These are phyloP conservation scores for Fomitopsis schrenkii DNA, from an alignment of 1,284 basidiomycete genomes.

Conservation along the genomic window DNA sequence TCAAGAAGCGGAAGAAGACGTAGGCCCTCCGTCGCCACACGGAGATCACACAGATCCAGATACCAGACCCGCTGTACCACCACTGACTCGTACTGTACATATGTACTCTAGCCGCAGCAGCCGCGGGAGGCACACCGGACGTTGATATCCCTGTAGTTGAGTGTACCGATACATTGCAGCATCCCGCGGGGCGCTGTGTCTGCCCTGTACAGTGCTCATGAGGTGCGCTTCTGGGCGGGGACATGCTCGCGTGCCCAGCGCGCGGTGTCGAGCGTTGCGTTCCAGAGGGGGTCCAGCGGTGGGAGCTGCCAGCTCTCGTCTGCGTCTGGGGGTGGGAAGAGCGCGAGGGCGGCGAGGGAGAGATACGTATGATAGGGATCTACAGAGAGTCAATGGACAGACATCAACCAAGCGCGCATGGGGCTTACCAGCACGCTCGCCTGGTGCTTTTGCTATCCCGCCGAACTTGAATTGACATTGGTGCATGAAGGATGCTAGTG, in stretches of 20 bases:
- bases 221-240: slow-evolving; percentile 9
- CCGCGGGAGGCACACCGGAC: background rate
- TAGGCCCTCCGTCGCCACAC: background rate
- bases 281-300: slow-evolving; percentile 63
- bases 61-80: background rate
- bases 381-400: slow-evolving; percentile 17
- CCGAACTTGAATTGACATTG: slow-evolving; percentile 82
- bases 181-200: background rate
- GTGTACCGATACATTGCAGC: background rate
- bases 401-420: background rate
- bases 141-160: background rate
- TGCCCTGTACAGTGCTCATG: no score
- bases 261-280: slow-evolving; percentile 60
- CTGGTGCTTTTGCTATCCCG: slow-evolving; percentile 79
- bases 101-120: background rate
- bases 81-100: background rate
- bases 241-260: slow-evolving; percentile 60
- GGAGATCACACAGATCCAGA: background rate
- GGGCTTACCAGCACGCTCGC: slow-evolving; percentile 66
- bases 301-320: slow-evolving; percentile 53
- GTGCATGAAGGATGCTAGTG: slow-evolving; percentile 63
- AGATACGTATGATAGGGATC: slow-evolving; percentile 93
- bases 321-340: slow-evolving; percentile 47
- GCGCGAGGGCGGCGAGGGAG: slow-evolving; percentile 74
- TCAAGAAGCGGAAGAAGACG: background rate